Percentiles rank a stretch among this genome's conserved stretches.
phyloP scores from a whole-genome alignment of 805 yeast species.

The Kluyveromyces siamensis region DNA sequence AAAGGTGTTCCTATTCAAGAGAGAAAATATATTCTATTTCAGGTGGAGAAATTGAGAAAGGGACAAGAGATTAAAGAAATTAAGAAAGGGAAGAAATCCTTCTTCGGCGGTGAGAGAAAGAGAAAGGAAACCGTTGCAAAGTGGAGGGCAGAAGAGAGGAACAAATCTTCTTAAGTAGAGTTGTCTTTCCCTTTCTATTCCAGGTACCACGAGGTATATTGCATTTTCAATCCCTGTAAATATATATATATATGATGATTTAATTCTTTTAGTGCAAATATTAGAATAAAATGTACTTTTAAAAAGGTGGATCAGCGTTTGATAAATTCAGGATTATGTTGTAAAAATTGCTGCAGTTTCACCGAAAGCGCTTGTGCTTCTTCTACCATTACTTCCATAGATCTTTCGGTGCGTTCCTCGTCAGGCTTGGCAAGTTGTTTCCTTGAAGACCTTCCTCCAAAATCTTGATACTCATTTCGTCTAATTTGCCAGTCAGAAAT shows the following conservation, averaged over 20 bases:
- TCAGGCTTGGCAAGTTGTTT: conserved; percentile 34
- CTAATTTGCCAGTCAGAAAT: conserved; percentile 25
- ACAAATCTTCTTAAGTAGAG: conserved; percentile 1
- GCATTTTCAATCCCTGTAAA: not conserved
- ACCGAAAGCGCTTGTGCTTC: conserved; percentile 56
- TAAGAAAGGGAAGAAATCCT: conserved; percentile 59
- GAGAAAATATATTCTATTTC: conserved; percentile 64
- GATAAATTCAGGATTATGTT: not conserved
- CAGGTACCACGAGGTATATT: not conserved
- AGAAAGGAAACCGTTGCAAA: conserved; percentile 58
- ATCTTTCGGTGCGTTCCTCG: conserved; percentile 47
- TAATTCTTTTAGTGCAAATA: not conserved
- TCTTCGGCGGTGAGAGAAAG: conserved; percentile 81
- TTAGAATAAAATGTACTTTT: too few relatives aligned
- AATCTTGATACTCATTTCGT: conserved; percentile 20
- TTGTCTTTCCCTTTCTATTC: too few relatives aligned
- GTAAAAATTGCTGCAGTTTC: conserved; percentile 26
- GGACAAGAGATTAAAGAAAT: conserved; percentile 45
- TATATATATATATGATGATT: not conserved
- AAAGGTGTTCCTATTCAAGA: conserved; percentile 67
- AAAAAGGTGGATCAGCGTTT: too few relatives aligned
- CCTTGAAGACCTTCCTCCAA: conserved; percentile 15
- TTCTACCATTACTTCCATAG: conserved; percentile 53
- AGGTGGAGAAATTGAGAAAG: conserved; percentile 59
- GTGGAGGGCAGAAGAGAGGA: conserved; percentile 46